Evolutionary conservation across 768 basidiomycete species (phyloP).

Genomic region (Tricholoma saponaceum): DNA sequence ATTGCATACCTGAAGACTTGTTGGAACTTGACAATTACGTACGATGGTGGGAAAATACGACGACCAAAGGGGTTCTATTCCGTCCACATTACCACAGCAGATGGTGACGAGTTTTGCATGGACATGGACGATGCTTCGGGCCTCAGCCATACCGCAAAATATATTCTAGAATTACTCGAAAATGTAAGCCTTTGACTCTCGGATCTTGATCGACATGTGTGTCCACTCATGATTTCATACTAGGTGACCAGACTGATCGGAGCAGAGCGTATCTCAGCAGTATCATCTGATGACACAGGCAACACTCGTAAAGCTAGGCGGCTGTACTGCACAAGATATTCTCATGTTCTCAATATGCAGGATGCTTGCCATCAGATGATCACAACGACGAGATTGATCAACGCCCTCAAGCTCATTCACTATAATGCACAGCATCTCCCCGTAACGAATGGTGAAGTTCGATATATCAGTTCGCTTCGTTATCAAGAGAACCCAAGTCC

Average conservation of each 20-base stretch:
- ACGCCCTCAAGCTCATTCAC: too few relatives aligned
- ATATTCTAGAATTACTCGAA: not conserved
- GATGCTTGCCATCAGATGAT: not conserved
- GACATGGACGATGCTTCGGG: not conserved
- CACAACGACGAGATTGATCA: too few relatives aligned
- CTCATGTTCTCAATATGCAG: not conserved
- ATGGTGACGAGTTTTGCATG: not conserved
- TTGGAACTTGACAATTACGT: not conserved
- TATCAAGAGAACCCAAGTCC: too few relatives aligned
- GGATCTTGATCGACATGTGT: not conserved
- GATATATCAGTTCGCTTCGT: too few relatives aligned
- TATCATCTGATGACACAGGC: not conserved
- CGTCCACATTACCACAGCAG: not conserved
- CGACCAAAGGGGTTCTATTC: not conserved
- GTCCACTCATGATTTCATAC: not conserved
- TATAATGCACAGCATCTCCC: too few relatives aligned
- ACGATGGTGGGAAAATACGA: not conserved
- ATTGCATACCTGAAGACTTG: not conserved
- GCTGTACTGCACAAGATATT: not conserved
- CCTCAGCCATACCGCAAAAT: not conserved
- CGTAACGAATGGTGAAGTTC: too few relatives aligned
- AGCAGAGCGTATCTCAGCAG: not conserved
- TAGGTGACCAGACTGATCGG: not conserved
- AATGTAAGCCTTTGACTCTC: not conserved
- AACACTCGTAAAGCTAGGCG: not conserved